Conservation (phyloP, 768 basidiomycete genomes). For the Leccinum olivaceopallidum region DNA sequence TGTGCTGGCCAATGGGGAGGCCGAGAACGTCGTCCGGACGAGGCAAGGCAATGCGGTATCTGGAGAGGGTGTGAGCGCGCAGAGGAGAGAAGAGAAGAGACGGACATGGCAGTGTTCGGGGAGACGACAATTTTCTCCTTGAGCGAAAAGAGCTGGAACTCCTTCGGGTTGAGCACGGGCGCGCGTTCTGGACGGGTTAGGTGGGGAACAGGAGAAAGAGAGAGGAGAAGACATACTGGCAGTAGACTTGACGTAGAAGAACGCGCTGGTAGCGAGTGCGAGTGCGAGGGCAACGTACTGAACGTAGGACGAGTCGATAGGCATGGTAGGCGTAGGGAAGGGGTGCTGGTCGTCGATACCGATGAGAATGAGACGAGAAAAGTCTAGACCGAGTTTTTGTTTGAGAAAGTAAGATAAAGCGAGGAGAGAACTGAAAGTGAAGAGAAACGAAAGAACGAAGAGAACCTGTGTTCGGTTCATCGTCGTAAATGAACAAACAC, state of each 20-base stretch:
- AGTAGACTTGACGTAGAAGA: constrained; percentile 54
- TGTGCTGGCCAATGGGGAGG: constrained; percentile 96
- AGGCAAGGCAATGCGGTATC: constrained; percentile 91
- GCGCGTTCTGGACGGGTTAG: constrained; percentile 50
- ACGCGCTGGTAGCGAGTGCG: constrained; percentile 46
- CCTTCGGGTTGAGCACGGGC: constrained; percentile 69
- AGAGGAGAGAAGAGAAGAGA: constrained; percentile 1
- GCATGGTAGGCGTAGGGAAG: constrained; percentile 9
- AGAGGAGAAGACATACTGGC: constrained; percentile 39
- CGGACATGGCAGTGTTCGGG: constrained; percentile 94
- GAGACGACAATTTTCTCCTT: constrained; percentile 81
- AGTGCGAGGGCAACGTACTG: constrained; percentile 56
- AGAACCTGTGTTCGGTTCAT: constrained; percentile 54
- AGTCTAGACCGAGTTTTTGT: background rate
- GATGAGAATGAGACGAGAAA: constrained; percentile 38
- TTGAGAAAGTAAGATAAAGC: background rate
- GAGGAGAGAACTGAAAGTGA: constrained; percentile 50
- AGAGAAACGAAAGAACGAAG: constrained; percentile 54
- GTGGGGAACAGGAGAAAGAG: background rate
- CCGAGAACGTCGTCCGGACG: constrained; percentile 76
- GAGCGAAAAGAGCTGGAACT: constrained; percentile 84
- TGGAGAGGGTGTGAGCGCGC: constrained; percentile 31
- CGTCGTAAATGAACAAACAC: background rate
- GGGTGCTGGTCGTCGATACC: constrained; percentile 49
- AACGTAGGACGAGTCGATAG: constrained; percentile 22